Base-by-base conservation (phyloP, 164 flowering plant genomes). In the Tinospora cordifolia region DNA sequence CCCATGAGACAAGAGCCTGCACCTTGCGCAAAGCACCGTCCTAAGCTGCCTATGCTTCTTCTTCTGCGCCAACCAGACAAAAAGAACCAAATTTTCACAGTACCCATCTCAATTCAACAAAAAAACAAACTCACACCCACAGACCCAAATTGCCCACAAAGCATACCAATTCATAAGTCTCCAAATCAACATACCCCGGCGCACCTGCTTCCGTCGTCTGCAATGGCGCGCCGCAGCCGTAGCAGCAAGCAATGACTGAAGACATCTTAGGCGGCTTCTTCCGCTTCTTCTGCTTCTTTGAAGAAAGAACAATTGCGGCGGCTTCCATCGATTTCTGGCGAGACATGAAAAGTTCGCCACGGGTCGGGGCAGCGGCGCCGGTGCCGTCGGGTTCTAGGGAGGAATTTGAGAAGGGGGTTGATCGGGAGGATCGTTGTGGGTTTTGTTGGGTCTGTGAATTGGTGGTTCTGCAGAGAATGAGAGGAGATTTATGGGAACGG, bases 181-280 rank as follows among this genome's bases (percentile, higher is more conserved):
- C 86, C 14, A 75, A 74, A 34, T 91, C 92, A 6, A 92, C 92
- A 72, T 80, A 94, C 54, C 98, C 98, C 39, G 98, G 98, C 67
- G 92, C 86, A 76, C 90, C 97, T 15, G 46, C 60, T 66, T 92
- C 96, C 54, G 73, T 65, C 8, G 88, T 86, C 81, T 92, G 97
- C 79, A 94, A 78, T 24, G 97, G 97, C 69, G 99, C 99, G 8
- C 99, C 99, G 60, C 99, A 94, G 1, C 99, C 99, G 54, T 90
- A 94, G 72, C 99, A 94, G 73, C 65, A 70, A 69, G 84, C 80
- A 39, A 82, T 78, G 3, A 79, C 71, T 1, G 75, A 22, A 36
- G 73, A 54, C 54, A 75, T 75, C 73, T 81, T 83, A 69, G 22
- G 24, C 36, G 69, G 51, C 74, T 75, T 78, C 76, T 78, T 79